These are phyloP conservation scores for Larix kaempferi DNA, from an alignment of 75 land plant genomes.

Conservation along the genomic window DNA sequence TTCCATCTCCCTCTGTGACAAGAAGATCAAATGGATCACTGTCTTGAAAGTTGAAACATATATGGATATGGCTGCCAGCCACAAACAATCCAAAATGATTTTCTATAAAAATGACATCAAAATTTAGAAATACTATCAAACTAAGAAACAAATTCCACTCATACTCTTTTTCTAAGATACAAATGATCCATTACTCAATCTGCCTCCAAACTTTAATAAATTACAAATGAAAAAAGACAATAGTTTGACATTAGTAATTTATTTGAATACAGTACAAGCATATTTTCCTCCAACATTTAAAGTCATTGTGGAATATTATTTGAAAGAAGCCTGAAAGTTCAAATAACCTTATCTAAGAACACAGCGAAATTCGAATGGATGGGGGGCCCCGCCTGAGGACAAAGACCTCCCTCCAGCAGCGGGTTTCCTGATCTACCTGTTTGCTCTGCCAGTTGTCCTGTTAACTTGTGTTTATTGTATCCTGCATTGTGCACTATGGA, in stretches of 20 bases:
- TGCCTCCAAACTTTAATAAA: too few relatives aligned
- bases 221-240: too few relatives aligned
- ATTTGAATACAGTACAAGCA: too few relatives aligned
- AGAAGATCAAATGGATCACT: background rate
- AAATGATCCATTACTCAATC: too few relatives aligned
- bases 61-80: background rate
- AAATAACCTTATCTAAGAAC: background rate
- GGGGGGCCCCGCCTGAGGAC: too few relatives aligned
- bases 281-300: background rate
- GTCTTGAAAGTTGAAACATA: background rate
- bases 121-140: background rate
- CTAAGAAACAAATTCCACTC: background rate
- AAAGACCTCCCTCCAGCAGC: too few relatives aligned
- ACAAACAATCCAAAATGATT: background rate
- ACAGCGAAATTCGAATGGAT: too few relatives aligned
- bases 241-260: too few relatives aligned
- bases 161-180: background rate
- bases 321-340: background rate
- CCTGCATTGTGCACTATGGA: too few relatives aligned
- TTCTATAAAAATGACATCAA: background rate
- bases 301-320: background rate
- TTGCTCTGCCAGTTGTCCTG: too few relatives aligned
- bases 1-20: constrained; percentile 92
- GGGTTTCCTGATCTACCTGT: too few relatives aligned
- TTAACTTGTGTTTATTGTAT: too few relatives aligned